Evolutionary conservation across 192 early-diverging fungal species (phyloP).

Genomic region (Coemansia sp.): DNA sequence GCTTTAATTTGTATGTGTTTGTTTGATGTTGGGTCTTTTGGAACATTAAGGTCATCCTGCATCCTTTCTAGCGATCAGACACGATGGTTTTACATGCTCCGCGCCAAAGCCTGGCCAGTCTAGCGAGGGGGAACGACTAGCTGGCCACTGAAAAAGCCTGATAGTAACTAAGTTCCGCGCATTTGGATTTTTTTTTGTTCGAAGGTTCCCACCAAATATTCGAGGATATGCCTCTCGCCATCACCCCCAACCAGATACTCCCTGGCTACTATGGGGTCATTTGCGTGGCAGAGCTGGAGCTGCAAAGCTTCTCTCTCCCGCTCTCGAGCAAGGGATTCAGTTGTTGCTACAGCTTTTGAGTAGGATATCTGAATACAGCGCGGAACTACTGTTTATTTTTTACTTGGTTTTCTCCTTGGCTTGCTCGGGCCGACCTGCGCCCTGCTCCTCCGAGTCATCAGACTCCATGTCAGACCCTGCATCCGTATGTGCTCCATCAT

Average conservation of each 20-base stretch:
- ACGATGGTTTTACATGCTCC: constrained; percentile 56
- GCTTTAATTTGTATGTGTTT: background rate
- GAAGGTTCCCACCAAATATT: background rate
- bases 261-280: background rate
- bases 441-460: background rate
- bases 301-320: background rate
- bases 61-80: constrained; percentile 49
- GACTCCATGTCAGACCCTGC: background rate
- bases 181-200: constrained; percentile 53
- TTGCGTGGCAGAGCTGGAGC: background rate
- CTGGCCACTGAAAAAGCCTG: constrained; percentile 33
- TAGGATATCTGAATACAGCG: background rate
- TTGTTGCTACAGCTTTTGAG: background rate
- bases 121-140: constrained; percentile 54
- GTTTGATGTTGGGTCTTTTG: background rate
- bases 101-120: constrained; percentile 49
- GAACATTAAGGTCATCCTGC: constrained; percentile 47
- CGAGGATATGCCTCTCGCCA: background rate
- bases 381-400: no score
- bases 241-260: background rate
- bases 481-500: no score
- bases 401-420: background rate
- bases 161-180: constrained; percentile 48
- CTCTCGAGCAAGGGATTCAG: no score
- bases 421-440: background rate